These are phyloP conservation scores for Xylaria sp. DNA, from an alignment of 2,329 filamentous ascomycete genomes.

Conservation along the genomic window DNA sequence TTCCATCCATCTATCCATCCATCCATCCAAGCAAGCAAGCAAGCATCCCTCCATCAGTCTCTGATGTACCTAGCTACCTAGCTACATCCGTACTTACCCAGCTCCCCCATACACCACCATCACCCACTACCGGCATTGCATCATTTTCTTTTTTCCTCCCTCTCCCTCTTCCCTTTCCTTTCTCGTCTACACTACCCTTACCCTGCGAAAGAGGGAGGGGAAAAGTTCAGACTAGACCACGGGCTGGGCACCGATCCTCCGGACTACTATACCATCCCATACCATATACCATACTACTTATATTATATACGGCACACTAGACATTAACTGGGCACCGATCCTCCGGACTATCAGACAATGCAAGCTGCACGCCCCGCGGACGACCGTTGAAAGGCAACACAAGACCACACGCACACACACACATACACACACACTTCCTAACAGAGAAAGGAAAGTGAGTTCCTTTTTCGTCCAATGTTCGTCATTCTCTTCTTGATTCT, in stretches of 20 bases:
- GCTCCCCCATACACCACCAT: background rate
- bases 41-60: background rate
- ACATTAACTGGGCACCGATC: constrained; percentile 42
- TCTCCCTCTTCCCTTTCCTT: no score
- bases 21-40: no score
- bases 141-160: background rate
- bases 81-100: no score
- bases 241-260: constrained; percentile 38
- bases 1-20: no score
- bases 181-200: constrained; percentile 46
- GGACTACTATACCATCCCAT: constrained; percentile 28
- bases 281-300: no score
- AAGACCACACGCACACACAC: background rate
- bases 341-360: constrained; percentile 46
- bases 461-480: constrained; percentile 21
- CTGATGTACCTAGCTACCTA: constrained; percentile 7
- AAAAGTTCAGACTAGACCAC: constrained; percentile 37
- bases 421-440: no score
- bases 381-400: constrained; percentile 42
- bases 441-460: background rate
- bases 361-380: constrained; percentile 44
- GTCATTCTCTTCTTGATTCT: background rate
- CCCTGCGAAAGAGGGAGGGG: constrained; percentile 38
- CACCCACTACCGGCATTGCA: constrained; percentile 32
- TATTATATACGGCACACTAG: constrained; percentile 29